Conservation (phyloP, 495 filamentous ascomycete species). For the Chlorociboria aeruginascens region DNA sequence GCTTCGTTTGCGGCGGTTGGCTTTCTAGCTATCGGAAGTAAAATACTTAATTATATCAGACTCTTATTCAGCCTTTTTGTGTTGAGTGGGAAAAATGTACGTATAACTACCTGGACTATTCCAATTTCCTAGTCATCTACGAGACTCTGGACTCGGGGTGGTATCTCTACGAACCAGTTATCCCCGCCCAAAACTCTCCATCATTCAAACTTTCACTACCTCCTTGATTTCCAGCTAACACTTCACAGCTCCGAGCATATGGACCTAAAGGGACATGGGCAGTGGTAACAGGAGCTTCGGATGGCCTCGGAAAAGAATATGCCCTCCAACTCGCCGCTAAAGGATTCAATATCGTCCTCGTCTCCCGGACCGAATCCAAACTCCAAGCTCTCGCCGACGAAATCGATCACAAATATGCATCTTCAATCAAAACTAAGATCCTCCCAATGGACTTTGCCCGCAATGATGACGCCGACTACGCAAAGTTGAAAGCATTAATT, state of each 20-base stretch:
- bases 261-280: constrained; percentile 90
- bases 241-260: constrained; percentile 67
- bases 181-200: neutral
- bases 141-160: too few species aligned
- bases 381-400: constrained; percentile 65
- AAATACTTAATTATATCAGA: constrained; percentile 47
- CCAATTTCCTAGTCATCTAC: too few species aligned
- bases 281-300: constrained; percentile 88
- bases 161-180: too few species aligned
- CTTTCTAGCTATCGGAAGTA: constrained; percentile 42
- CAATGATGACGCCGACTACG: constrained; percentile 67
- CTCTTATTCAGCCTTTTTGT: constrained; percentile 68
- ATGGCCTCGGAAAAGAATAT: constrained; percentile 96
- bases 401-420: constrained; percentile 51
- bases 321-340: constrained; percentile 79
- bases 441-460: constrained; percentile 85
- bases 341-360: constrained; percentile 85
- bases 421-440: constrained; percentile 51
- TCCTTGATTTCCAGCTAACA: neutral
- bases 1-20: constrained; percentile 33
- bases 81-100: constrained; percentile 47
- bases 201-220: neutral
- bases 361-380: constrained; percentile 89
- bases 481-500: constrained; percentile 51
- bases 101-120: constrained; percentile 8